phyloP scores from a whole-genome alignment of 1,284 basidiomycete genomes.

The Ustilago crameri region DNA sequence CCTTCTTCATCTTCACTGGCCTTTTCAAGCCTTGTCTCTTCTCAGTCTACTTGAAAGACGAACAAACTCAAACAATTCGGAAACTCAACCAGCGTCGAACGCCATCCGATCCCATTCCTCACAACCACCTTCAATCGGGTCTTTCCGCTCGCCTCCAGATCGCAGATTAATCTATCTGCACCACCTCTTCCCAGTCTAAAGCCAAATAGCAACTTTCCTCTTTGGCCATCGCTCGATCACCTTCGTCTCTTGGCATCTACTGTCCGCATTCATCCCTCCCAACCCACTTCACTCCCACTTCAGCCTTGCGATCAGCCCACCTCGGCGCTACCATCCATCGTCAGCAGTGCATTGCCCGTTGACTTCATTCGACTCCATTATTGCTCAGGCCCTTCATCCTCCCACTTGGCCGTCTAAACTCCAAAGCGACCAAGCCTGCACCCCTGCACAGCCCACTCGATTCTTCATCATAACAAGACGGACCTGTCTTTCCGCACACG shows the following conservation, averaged over 20 bases:
- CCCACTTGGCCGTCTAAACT: neutral
- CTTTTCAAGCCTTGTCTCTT: too few relatives aligned
- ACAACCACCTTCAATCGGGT: neutral
- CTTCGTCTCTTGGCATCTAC: neutral
- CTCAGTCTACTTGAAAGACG: too few relatives aligned
- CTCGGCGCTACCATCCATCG: neutral
- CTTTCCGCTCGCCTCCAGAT: neutral
- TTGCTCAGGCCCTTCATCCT: neutral
- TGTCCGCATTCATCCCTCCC: slow-evolving; percentile 4
- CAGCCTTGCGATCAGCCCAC: neutral
- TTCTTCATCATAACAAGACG: neutral
- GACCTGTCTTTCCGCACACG: neutral
- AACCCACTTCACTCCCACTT: neutral
- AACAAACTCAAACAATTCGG: too few relatives aligned
- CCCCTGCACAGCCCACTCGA: neutral
- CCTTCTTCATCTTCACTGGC: too few relatives aligned
- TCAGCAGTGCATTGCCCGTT: neutral
- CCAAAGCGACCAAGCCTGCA: too few relatives aligned
- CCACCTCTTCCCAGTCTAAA: neutral
- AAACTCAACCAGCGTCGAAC: neutral
- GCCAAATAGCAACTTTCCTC: neutral
- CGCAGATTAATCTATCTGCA: neutral
- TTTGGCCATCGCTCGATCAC: neutral
- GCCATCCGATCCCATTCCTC: neutral
- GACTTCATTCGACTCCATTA: neutral